phyloP scores from a whole-genome alignment of 2,329 filamentous ascomycete species.

The Davidsoniella australis region DNA sequence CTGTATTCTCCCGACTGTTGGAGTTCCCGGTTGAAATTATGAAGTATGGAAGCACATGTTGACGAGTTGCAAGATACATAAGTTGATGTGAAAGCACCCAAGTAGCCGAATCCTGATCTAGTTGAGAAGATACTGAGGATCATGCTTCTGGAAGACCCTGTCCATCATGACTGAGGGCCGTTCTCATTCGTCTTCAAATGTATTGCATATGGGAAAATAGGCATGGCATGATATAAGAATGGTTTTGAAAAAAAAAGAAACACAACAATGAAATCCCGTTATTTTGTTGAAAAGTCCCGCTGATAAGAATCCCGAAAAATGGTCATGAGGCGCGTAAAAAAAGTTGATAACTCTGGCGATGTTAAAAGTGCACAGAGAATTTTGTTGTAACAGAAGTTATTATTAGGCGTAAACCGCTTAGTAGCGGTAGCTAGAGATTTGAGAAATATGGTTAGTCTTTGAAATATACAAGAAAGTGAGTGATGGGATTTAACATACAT shows the following conservation, averaged over 20 bases:
- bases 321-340: slow-evolving; percentile 13
- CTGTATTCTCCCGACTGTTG: slow-evolving; percentile 5
- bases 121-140: too few species aligned
- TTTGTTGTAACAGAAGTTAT: slow-evolving; percentile 15
- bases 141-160: too few species aligned
- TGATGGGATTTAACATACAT: slow-evolving; percentile 39
- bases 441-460: slow-evolving; percentile 13
- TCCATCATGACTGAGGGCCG: too few species aligned
- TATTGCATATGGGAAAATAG: too few species aligned
- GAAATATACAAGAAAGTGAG: neutral
- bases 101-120: too few species aligned
- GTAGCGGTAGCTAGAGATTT: slow-evolving; percentile 26
- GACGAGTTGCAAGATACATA: neutral
- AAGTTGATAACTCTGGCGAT: slow-evolving; percentile 7
- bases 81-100: too few species aligned
- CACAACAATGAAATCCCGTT: slow-evolving; percentile 10
- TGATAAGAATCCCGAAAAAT: slow-evolving; percentile 13
- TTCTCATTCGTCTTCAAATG: too few species aligned
- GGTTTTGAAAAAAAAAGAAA: slow-evolving; percentile 1
- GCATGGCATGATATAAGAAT: neutral
- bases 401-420: slow-evolving; percentile 18
- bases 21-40: slow-evolving; percentile 8
- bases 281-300: slow-evolving; percentile 14
- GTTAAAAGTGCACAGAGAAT: slow-evolving; percentile 13
- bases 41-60: slow-evolving; percentile 5